Evolutionary conservation across 176 grass and related monocot genomes (phyloP).

Genomic region (Ampelocalamus luodianensis): DNA sequence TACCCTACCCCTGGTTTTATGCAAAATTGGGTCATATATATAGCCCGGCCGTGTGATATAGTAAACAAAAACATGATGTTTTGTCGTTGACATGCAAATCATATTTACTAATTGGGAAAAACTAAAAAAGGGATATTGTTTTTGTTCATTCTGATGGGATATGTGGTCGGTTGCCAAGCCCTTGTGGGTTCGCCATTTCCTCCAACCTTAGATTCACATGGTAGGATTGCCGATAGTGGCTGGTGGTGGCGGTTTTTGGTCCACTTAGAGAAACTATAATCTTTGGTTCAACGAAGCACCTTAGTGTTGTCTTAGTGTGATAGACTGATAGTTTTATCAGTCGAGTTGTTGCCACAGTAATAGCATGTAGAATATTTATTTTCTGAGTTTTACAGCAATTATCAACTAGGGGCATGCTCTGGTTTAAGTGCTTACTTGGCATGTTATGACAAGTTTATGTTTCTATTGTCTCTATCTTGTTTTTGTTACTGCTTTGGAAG

Average conservation of each 20-base stretch:
- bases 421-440: background rate
- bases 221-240: too few species aligned
- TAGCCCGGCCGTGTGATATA: background rate
- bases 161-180: too few species aligned
- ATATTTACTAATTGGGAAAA: background rate
- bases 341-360: too few species aligned
- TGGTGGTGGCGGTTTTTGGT: too few species aligned
- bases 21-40: background rate
- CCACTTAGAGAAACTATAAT: too few species aligned
- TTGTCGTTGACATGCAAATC: background rate
- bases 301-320: too few species aligned
- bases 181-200: too few species aligned
- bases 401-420: background rate
- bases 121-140: background rate
- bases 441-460: background rate
- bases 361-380: background rate
- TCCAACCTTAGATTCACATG: too few species aligned
- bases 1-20: background rate
- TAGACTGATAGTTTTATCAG: too few species aligned
- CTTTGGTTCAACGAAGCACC: too few species aligned
- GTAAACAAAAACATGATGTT: background rate
- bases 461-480: background rate
- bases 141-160: background rate
- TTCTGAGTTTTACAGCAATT: background rate
- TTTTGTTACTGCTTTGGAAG: slow-evolving; percentile 18